Evolutionary conservation across 768 basidiomycete species (phyloP), one percentile per base, ranked within the genome.

Genomic region (Tricholoma furcatifolium): DNA sequence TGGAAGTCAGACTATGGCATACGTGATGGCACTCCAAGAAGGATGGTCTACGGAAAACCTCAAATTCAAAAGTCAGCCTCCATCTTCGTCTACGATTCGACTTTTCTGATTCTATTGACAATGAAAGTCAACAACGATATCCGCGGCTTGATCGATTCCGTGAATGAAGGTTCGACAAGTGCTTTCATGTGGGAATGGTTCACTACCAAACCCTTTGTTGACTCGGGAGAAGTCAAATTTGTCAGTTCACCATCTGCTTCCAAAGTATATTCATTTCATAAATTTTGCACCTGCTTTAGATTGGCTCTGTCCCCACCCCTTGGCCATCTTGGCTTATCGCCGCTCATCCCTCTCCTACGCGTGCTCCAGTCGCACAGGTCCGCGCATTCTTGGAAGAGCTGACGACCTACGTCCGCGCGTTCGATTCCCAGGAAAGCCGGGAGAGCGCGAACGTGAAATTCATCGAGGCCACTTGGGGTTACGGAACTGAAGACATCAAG

Each of bases 251-350:
- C 21, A 27, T 27, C 27, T 3, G 7, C 27, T 27, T 27, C 11
- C 20, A 27, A 15, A 14, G 39, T 2, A 14, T 11, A 18, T 15
- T 11, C 23, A 32, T 45, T 2, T 7, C 9, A 2, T 12, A 8
- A 34, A 44, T 20, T 6, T 36, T 17, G 30, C 14, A 44, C 39
- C 6, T 11, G 11, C 9, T 17, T 35, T 50, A 92, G 89, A 91
- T 93, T 57, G 88, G 89, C 12, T 84, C 87, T 8, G 85, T 92
- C 5, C 85, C 86, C 34, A 98, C 95, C 0, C 96, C 96, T 0
- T 99, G 96, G 96, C 91, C 94, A 12, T 95, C 93, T 0, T 99
- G 96, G 96, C 72, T 91, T 53, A 91, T 98, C 62, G 95, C 91
- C 21, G 92, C 92, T 7, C 88, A 92, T 58, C 87, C 87, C 0